These are phyloP conservation scores for Apiospora rasikravindrae DNA, from an alignment of 2,329 filamentous ascomycete genomes.

Conservation along the genomic window DNA sequence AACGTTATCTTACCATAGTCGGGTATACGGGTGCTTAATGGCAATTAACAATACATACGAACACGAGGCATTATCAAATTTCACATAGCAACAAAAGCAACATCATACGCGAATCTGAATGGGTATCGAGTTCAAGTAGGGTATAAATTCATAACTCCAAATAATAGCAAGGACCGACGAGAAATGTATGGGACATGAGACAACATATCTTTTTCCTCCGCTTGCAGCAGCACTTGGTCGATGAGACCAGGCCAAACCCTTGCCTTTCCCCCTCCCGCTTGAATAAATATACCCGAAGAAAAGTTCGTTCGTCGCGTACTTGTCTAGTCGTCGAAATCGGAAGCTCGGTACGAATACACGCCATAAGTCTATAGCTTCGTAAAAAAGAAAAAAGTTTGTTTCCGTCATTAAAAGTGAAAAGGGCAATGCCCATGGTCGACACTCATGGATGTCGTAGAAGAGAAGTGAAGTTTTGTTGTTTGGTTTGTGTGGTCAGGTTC, in stretches of 20 bases:
- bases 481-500: neutral
- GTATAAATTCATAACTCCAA: constrained; percentile 12
- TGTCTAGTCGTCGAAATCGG: neutral
- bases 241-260: neutral
- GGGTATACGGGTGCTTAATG: no score
- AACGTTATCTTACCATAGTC: no score
- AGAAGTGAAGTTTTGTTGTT: neutral
- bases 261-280: neutral
- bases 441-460: constrained; percentile 1
- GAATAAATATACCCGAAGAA: neutral
- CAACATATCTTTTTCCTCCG: neutral
- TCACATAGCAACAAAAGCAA: neutral
- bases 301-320: neutral
- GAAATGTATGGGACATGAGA: neutral
- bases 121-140: neutral
- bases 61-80: neutral
- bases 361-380: neutral
- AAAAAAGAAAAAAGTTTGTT: neutral
- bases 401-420: constrained; percentile 3
- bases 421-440: neutral
- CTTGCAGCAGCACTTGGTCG: neutral
- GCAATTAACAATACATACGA: neutral
- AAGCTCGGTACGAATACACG: neutral
- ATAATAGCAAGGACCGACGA: constrained; percentile 9
- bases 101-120: neutral